These are phyloP conservation scores for Durusdinium trenchii DNA, from an alignment of 73 alveolate species.

Conservation along the genomic window DNA sequence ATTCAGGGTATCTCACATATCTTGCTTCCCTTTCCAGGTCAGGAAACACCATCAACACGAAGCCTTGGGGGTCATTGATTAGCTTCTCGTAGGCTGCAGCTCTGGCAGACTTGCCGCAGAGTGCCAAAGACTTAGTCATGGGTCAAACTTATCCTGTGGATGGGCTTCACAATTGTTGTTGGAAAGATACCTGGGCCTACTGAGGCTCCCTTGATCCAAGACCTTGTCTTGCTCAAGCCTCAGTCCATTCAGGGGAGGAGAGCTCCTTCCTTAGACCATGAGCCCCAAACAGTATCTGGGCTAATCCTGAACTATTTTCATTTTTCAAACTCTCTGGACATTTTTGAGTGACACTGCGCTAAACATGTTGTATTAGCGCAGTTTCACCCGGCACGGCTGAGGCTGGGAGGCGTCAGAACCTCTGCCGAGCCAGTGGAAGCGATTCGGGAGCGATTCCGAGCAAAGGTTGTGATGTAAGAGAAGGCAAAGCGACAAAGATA, in stretches of 20 bases:
- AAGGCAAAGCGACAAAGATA: not conserved
- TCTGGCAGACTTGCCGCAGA: conserved; percentile 69
- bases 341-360: not conserved
- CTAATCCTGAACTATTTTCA: not conserved
- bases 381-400: not conserved
- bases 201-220: conserved; percentile 76
- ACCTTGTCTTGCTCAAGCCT: conserved; percentile 53
- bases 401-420: conserved; percentile 9
- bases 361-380: not conserved
- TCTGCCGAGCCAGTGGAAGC: not conserved
- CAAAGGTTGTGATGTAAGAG: not conserved
- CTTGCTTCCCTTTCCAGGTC: not conserved
- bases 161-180: not conserved
- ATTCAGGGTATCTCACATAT: no score
- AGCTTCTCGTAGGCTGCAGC: conserved; percentile 92
- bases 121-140: conserved; percentile 1
- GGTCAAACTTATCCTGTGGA: not conserved
- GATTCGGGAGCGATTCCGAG: conserved; percentile 7
- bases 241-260: not conserved
- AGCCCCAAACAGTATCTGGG: not conserved
- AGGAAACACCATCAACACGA: not conserved
- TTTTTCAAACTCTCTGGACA: not conserved
- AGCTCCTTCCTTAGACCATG: not conserved
- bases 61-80: no score
- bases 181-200: not conserved